Base-by-base conservation (phyloP, 2,329 filamentous ascomycete species). In the Aureobasidium sp. region DNA sequence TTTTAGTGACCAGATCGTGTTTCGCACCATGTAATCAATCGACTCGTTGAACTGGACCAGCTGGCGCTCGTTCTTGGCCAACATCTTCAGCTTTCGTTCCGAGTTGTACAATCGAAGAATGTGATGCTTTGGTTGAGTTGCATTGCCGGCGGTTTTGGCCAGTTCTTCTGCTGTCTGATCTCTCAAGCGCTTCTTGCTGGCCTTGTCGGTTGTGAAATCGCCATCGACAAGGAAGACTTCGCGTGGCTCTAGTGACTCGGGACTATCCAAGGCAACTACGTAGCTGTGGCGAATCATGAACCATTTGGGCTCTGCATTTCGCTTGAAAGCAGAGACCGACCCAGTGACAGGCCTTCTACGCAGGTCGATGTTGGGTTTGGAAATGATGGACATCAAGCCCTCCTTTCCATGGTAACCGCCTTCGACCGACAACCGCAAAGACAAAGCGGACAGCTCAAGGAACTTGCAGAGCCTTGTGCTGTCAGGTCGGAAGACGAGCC, bases 361-460 rank as follows among this genome's bases (percentile, higher is more conserved):
- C n/a, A 72, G 61, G 50, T 73, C 71, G 15, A 67, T 63, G 39
- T 87, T 91, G 70, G 94, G 79, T 64, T 91, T 84, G 6, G 91
- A 95, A 69, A 95, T 90, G 66, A 99, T 96, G 67, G 95, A 87
- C 66, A 99, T 80, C 71, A 89, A 92, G 16, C 94, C 95, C 75
- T 99, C 95, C 74, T 99, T 99, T 63, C 94, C 95, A 71, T 99
- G 94, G 69, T 97, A 97, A 68, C 92, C 96, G 32, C 91, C 92
- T 74, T 99, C 95, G 0, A 93, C 91, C 29, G 94, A 94, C 54
- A 99, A 83, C 50, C 95, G 87, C 54, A 99, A 91, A 27, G 94
- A 94, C 5, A 99, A 81, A 0, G 95, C 93, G 21, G 94, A 99
- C 9, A 99, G 79, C 72, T 99, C 94, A 2, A 99, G 79, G 72